Evolutionary conservation across 2,329 filamentous ascomycete species (phyloP).

Genomic region (Penicillium corylophilum): DNA sequence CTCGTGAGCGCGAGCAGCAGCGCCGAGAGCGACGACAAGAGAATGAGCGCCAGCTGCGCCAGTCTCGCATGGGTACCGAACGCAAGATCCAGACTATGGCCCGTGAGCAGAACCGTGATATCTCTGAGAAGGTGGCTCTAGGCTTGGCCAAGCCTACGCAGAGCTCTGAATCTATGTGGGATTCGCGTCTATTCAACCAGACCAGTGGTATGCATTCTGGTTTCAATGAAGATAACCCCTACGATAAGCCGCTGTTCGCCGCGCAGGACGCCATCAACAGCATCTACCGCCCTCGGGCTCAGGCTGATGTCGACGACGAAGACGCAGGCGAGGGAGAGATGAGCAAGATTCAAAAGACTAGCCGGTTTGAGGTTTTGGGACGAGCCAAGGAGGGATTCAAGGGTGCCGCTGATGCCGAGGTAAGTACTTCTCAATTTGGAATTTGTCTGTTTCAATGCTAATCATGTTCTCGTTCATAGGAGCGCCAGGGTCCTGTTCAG

Average conservation of each 20-base stretch:
- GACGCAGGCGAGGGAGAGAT: slow-evolving; percentile 79
- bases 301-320: slow-evolving; percentile 72
- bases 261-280: slow-evolving; percentile 92
- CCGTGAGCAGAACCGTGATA: slow-evolving; percentile 92
- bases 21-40: slow-evolving; percentile 77
- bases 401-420: slow-evolving; percentile 75
- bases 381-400: slow-evolving; percentile 83
- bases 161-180: slow-evolving; percentile 92
- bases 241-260: slow-evolving; percentile 95
- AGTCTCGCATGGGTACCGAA: slow-evolving; percentile 94
- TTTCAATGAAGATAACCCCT: slow-evolving; percentile 96
- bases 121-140: slow-evolving; percentile 93
- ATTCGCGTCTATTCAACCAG: slow-evolving; percentile 93
- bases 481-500: slow-evolving; percentile 86
- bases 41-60: slow-evolving; percentile 83
- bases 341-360: slow-evolving; percentile 81
- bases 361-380: slow-evolving; percentile 84
- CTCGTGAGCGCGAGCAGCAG: slow-evolving; percentile 72
- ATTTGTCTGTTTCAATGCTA: not conserved
- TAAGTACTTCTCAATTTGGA: slow-evolving; percentile 39
- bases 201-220: slow-evolving; percentile 85
- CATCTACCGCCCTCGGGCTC: slow-evolving; percentile 80
- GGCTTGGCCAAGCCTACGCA: slow-evolving; percentile 93
- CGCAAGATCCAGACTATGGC: slow-evolving; percentile 89
- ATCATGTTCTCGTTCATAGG: slow-evolving; percentile 43